phyloP scores from a whole-genome alignment of 129 eudicot species.

The Calendula officinalis region DNA sequence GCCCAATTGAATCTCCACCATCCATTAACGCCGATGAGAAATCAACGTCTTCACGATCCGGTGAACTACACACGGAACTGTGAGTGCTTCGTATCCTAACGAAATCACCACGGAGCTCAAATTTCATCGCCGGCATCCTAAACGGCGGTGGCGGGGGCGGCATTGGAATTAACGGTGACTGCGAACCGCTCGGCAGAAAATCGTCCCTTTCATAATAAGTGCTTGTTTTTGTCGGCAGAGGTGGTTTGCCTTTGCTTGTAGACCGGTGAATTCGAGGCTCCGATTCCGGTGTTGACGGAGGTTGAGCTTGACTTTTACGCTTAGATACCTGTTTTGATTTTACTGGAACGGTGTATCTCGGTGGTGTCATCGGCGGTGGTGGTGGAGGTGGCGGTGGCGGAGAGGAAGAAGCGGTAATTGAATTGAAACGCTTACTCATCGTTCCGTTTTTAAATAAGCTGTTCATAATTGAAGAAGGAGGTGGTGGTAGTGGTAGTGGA shows the following conservation, averaged over 20 bases:
- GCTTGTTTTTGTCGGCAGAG: slow-evolving; percentile 51
- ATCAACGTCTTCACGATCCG: slow-evolving; percentile 54
- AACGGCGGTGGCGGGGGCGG: slow-evolving; percentile 80
- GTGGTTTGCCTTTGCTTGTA: slow-evolving; percentile 50
- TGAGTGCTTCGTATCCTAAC: slow-evolving; percentile 50
- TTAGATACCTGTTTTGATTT: slow-evolving; percentile 12
- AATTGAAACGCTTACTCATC: slow-evolving; percentile 42
- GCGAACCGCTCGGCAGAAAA: slow-evolving; percentile 40
- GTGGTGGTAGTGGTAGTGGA: slow-evolving; percentile 42
- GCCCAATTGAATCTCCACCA: slow-evolving; percentile 24
- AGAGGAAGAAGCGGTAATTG: slow-evolving; percentile 25
- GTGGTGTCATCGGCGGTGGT: slow-evolving; percentile 27
- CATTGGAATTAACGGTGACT: slow-evolving; percentile 50
- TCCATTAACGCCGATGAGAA: slow-evolving; percentile 26
- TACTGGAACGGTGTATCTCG: slow-evolving; percentile 11
- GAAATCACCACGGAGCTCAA: slow-evolving; percentile 54
- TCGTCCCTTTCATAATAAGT: slow-evolving; percentile 40
- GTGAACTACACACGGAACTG: slow-evolving; percentile 70
- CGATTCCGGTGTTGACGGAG: slow-evolving; percentile 33
- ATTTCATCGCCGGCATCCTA: slow-evolving; percentile 45
- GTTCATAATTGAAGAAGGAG: slow-evolving; percentile 54
- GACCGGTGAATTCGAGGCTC: slow-evolving; percentile 19
- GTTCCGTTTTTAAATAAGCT: slow-evolving; percentile 41
- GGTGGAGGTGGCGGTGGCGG: slow-evolving; percentile 40
- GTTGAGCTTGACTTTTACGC: slow-evolving; percentile 14